Evolutionary conservation across 2,329 filamentous ascomycete species (phyloP).

Genomic region (Arthrobotrys musiformis): DNA sequence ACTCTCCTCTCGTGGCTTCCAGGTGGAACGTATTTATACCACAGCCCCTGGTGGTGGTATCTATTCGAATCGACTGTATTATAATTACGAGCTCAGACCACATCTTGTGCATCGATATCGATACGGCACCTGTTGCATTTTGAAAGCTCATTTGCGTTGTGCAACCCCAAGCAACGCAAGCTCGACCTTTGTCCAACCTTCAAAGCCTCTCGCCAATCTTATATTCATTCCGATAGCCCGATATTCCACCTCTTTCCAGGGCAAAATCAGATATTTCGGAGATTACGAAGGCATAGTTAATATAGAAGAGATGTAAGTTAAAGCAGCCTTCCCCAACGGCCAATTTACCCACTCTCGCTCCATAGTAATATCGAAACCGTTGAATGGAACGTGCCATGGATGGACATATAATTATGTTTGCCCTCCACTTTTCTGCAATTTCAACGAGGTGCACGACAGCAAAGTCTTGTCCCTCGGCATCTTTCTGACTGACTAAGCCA

Average conservation of each 20-base stretch:
- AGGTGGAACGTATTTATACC: conserved; percentile 25
- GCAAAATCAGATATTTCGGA: background rate
- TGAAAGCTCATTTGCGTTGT: conserved; percentile 14
- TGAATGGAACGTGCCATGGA: background rate
- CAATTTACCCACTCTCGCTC: background rate
- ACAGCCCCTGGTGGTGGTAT: background rate
- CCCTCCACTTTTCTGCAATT: conserved; percentile 25
- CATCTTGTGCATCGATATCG: background rate
- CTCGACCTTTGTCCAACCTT: background rate
- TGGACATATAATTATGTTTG: too few relatives aligned
- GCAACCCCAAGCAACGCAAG: background rate
- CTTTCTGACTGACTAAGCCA: conserved; percentile 7
- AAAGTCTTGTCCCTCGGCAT: conserved; percentile 45
- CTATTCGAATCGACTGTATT: too few relatives aligned
- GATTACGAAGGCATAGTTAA: background rate
- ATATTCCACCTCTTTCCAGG: background rate
- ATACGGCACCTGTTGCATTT: conserved; percentile 31
- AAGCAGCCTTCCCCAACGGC: background rate
- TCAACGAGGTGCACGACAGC: conserved; percentile 12
- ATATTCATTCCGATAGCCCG: background rate
- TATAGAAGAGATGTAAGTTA: background rate
- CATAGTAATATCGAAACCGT: background rate
- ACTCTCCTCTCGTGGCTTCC: background rate
- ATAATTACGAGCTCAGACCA: too few relatives aligned
- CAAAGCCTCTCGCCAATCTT: too few relatives aligned